Base-by-base conservation (phyloP, 2,329 filamentous ascomycete genomes). In the Trichophyton benhamiae region DNA sequence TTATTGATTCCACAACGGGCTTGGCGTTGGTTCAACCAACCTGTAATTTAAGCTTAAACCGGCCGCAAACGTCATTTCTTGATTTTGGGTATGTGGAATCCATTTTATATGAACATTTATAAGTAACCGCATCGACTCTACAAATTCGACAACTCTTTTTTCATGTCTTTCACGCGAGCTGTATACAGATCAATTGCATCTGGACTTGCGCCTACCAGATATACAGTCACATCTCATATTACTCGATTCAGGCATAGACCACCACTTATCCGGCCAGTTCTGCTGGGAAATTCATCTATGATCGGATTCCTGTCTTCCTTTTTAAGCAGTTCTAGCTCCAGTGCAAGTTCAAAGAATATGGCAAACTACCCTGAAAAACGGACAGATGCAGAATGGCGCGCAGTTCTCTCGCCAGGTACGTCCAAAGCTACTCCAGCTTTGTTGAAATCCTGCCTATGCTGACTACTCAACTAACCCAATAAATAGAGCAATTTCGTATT, bases 401-500 rank as follows among this genome's bases (percentile, higher is more conserved):
- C 92, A 7, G 83, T 96, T 62, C 78, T 99, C 60, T 91, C 80
- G 61, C 83, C 82, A 70, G 85, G 86, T 87, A 76, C 15, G 7
- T 42, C 57, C 38, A 30, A n/a, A 27, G 5, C 38, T 36, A 44
- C 7, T 25, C 41, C 17, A n/a, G 33, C 33, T 11, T 38, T 2
- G 11, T 38, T 38, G 33, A 13, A 9, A 13, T 2, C 3, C 9
- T 38, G 1, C 9, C 33, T 15, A 4, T 13, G 7, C 17, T n/a
- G 15, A 27, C 33, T 8, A 9, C n/a, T n/a, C 9, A 22, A 27
- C 27, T 17, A 9, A 36, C 25, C 57, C 6, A 13, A 15, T n/a
- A 7, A 33, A 57, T 52, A 96, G 92, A 96, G 70, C 94, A 99
- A 81, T 99, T 97, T 80, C 89, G 89, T 66, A 83, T 99, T 71